These are phyloP conservation scores for Colletotrichum navitas DNA, from an alignment of 2,329 filamentous ascomycete genomes.

Conservation along the genomic window DNA sequence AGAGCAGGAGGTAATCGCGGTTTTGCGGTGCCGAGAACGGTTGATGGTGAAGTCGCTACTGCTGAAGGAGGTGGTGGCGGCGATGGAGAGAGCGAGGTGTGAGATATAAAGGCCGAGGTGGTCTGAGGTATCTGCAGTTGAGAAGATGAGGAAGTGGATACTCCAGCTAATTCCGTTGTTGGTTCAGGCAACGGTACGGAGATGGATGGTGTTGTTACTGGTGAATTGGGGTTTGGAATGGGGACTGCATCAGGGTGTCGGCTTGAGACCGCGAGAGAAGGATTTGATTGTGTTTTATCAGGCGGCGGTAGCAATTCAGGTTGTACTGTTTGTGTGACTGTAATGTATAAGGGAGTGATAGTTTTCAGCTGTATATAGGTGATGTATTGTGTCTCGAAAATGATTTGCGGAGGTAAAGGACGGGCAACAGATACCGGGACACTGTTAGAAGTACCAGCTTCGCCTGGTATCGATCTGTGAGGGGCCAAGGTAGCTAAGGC, in stretches of 20 bases:
- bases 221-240: background rate
- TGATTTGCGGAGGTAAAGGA: conserved; percentile 19
- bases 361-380: conserved; percentile 17
- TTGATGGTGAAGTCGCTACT: conserved; percentile 11
- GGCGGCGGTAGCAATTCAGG: background rate
- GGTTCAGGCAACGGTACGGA: background rate
- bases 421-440: background rate
- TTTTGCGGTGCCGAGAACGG: background rate
- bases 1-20: background rate
- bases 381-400: conserved; percentile 33
- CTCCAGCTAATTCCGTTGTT: background rate
- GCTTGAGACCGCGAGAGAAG: background rate
- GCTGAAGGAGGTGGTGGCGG: background rate
- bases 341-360: conserved; percentile 8
- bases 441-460: background rate
- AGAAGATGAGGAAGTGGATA: conserved; percentile 18
- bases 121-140: background rate
- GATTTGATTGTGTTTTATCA: background rate
- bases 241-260: conserved; percentile 2
- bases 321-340: conserved; percentile 25
- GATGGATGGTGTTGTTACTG: background rate
- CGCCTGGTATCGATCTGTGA: background rate
- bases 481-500: background rate
- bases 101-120: background rate
- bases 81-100: background rate